These are phyloP conservation scores for Fragilaria radians DNA, from an alignment of 108 stramenopile species.

Conservation along the genomic window DNA sequence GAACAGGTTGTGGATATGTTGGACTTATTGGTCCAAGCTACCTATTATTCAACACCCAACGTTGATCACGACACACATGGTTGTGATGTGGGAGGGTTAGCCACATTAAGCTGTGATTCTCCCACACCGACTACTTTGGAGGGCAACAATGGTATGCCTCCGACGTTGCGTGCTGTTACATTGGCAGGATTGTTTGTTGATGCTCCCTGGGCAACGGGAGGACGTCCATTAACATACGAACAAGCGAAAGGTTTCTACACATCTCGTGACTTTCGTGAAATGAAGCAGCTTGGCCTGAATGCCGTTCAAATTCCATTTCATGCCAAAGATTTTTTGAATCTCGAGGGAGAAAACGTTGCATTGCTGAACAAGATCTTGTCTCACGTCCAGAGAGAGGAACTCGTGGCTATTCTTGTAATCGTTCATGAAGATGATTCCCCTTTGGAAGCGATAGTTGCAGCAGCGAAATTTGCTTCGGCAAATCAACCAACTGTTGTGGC, in stretches of 20 bases:
- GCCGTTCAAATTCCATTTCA: slow-evolving; percentile 63
- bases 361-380: neutral
- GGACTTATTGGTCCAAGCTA: slow-evolving; percentile 37
- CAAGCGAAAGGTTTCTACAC: slow-evolving; percentile 39
- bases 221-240: slow-evolving; percentile 28
- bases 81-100: slow-evolving; percentile 61
- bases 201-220: slow-evolving; percentile 42
- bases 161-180: slow-evolving; percentile 55
- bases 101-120: slow-evolving; percentile 28
- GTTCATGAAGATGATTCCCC: slow-evolving; percentile 26
- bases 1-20: slow-evolving; percentile 39
- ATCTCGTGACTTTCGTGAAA: slow-evolving; percentile 46
- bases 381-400: slow-evolving; percentile 16
- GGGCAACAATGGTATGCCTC: slow-evolving; percentile 3
- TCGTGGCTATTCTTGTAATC: slow-evolving; percentile 39
- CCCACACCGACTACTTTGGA: neutral
- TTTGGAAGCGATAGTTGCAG: slow-evolving; percentile 29
- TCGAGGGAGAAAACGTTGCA: neutral
- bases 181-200: slow-evolving; percentile 56
- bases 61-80: slow-evolving; percentile 30
- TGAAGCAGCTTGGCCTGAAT: slow-evolving; percentile 55
- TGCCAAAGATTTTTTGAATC: slow-evolving; percentile 21
- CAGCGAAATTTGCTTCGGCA: slow-evolving; percentile 35
- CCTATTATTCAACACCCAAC: slow-evolving; percentile 36
- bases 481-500: slow-evolving; percentile 15